Conservation (phyloP, 2,329 filamentous ascomycete genomes). For the Cladophialophora bantiana region DNA sequence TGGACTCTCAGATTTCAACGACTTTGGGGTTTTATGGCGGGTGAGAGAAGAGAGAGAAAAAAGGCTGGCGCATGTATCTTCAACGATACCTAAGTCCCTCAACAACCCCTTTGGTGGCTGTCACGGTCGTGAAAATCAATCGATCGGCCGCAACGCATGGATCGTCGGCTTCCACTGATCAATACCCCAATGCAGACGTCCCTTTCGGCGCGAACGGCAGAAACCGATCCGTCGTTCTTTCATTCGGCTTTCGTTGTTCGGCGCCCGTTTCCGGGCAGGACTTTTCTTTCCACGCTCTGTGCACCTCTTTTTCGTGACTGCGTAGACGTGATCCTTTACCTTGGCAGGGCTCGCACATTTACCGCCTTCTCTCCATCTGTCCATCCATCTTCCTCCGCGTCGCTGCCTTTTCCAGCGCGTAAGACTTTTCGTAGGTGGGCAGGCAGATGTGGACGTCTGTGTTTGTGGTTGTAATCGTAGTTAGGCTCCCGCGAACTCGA, state of each 20-base stretch:
- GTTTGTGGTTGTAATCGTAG: not conserved
- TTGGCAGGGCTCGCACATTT: too few relatives aligned
- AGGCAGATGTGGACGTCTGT: not conserved
- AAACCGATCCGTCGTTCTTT: not conserved
- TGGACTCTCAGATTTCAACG: conserved; percentile 26
- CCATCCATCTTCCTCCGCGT: too few relatives aligned
- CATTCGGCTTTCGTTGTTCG: too few relatives aligned
- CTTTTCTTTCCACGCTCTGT: too few relatives aligned
- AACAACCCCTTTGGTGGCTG: not conserved
- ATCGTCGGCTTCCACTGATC: not conserved
- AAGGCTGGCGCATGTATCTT: conserved; percentile 25
- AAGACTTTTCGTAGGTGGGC: too few relatives aligned
- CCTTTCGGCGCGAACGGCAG: not conserved
- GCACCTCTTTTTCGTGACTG: too few relatives aligned
- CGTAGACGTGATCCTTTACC: too few relatives aligned
- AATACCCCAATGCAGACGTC: not conserved
- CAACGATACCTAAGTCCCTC: conserved; percentile 29
- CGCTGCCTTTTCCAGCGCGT: too few relatives aligned
- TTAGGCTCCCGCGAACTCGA: not conserved
- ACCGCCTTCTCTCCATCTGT: too few relatives aligned
- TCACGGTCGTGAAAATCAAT: not conserved
- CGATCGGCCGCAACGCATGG: too few relatives aligned
- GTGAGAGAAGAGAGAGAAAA: conserved; percentile 4
- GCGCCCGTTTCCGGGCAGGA: too few relatives aligned
- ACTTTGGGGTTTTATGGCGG: conserved; percentile 19